Evolutionary conservation across 345 rosid genomes (phyloP), one percentile per base, ranked within the genome.

Genomic region (Citrus cavaleriei): DNA sequence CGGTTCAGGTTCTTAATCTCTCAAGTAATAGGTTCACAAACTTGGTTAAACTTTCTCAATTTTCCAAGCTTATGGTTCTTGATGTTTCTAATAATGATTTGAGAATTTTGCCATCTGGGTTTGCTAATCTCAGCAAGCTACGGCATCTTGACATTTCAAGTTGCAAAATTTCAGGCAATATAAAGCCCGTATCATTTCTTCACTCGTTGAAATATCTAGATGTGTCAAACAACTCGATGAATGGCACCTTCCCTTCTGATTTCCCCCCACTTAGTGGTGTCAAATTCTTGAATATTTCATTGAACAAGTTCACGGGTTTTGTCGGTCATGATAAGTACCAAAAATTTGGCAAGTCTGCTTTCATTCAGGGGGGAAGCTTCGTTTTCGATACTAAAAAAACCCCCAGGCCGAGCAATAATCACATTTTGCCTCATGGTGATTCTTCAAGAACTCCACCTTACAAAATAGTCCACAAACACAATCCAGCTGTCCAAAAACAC

Each of bases 11-110:
- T 69, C 88, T 95, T 21, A 85, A 93, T 78, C 90, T 95, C 80
- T 95, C 98, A 35, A 58, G 75, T 7, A 95, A 93, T 84, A 87
- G 98, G 87, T 93, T 95, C 80, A 89, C 93, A 2, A 90, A 88
- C 77, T 78, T 81, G 77, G 87, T 78, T 62, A 83, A 88, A 63
- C 74, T 93, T 38, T 89, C 94, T 73, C 91, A 89, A 22, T 91
- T 93, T 66, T 42, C 76, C 3, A 84, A 80, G 54, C 87, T 95
- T 75, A 73, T 78, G 78, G 37, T 73, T 79, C 91, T 95, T 30
- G 91, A 89, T 74, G 83, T 93, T n/a, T 95, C 99, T 4, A 77
- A 55, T 19, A 95, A 93, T 76, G 68, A 80, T 49, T 83, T 95
- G 28, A 81, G 88, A 68, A 51, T 55, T 78, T 75, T 89, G 63